These are phyloP conservation scores for Neolentinus lepideus DNA, from an alignment of 1,284 basidiomycete genomes.

Conservation along the genomic window DNA sequence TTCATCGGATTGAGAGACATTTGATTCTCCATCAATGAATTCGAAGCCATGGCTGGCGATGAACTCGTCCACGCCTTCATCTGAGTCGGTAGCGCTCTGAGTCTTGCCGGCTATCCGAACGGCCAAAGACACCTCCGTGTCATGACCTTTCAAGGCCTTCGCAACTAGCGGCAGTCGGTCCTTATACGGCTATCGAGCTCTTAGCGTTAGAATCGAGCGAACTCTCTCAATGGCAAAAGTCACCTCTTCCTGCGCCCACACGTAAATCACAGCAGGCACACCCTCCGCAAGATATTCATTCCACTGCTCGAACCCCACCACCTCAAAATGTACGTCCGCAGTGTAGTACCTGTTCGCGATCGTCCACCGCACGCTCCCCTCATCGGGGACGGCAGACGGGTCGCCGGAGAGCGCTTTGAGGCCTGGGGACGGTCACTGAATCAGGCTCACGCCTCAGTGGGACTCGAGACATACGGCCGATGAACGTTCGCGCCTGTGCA, in stretches of 20 bases:
- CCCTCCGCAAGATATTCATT: constrained; percentile 27
- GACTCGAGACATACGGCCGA: constrained; percentile 34
- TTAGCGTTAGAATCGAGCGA: constrained; percentile 3
- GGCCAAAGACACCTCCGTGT: constrained; percentile 66
- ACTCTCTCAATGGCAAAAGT: too few species aligned
- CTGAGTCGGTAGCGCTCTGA: constrained; percentile 28
- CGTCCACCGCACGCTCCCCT: constrained; percentile 55
- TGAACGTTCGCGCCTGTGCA: constrained; percentile 32
- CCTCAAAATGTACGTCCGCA: constrained; percentile 65
- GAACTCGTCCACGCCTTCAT: constrained; percentile 50
- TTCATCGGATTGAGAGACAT: constrained; percentile 7
- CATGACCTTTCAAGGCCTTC: constrained; percentile 35
- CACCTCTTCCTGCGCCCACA: constrained; percentile 63
- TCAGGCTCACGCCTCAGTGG: constrained; percentile 11
- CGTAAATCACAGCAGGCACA: constrained; percentile 65
- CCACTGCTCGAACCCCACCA: constrained; percentile 36
- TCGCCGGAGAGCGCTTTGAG: constrained; percentile 21
- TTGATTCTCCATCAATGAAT: constrained; percentile 43
- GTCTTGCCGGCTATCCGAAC: constrained; percentile 35
- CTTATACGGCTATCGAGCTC: constrained; percentile 38
- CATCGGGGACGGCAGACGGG: constrained; percentile 6
- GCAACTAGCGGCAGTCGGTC: constrained; percentile 46
- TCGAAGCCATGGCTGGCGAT: constrained; percentile 66
- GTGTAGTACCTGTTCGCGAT: constrained; percentile 84
- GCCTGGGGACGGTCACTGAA: constrained; percentile 11